Evolutionary conservation across 257 asterid genomes (phyloP), one percentile per base, ranked within the genome.

Genomic region (Ophiorrhiza pumila): DNA sequence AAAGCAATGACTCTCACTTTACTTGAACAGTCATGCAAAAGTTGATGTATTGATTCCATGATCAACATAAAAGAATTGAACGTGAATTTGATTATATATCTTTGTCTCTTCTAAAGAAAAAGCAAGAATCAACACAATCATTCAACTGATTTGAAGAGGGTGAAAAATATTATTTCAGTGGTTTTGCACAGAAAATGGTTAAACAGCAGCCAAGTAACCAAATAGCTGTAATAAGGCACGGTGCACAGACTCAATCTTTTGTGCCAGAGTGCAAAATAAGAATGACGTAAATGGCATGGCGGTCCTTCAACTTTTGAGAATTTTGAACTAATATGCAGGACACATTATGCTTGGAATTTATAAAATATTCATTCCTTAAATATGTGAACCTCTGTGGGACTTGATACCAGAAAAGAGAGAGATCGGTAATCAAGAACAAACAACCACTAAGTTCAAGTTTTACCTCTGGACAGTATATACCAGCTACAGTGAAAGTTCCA

Each of bases 381-480:
- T 35, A 7, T 17, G 45, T 13, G 27, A 42, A 27, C 5, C 43
- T 25, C 10, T 9, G 46, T 23, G 1, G 52, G 52, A 46, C 10
- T 23, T 57, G 63, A 61, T n/a, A 61, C 20, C 46, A 34, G n/a
- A 61, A 32, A 25, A 12, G 55, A 27, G 45, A 7, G n/a, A 18
- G 1, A 35, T 7, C 14, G 14, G 4, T 49, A 0, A 45, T 22
- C 29, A 50, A 25, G 25, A 49, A 37, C 20, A 35, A 15, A 45
- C 0, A 64, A 74, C 34, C 23, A 63, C 17, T 22, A 31, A 57
- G 62, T 68, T 17, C 29, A 57, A 69, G 37, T 46, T 25, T 61
- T 83, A 90, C 97, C 96, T 92, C 96, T 25, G 93, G 93, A 62
- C 87, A 78, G 68, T 88, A 92, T 18, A 90, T 78, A 42, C 78